Evolutionary conservation across 192 early-diverging fungal species (phyloP), one percentile per base, ranked within the genome.

Genomic region (Umbelopsis sp.): DNA sequence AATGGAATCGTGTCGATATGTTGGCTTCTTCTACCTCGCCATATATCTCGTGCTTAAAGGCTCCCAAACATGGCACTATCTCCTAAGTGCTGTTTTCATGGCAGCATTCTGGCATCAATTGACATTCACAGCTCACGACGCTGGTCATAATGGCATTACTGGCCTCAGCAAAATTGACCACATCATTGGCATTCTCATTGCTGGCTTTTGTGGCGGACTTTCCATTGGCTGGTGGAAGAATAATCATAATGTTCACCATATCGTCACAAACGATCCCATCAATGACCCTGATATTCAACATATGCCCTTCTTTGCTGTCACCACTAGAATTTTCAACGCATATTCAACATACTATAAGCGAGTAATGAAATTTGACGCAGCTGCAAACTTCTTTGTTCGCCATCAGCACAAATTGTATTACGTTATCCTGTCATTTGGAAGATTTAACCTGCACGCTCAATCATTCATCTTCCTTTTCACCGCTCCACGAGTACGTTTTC

Each of bases 221-320:
- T 91, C 89, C 66, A 81, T 97, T 29, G 97, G 94, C 22, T 98
- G 97, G 96, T 98, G 97, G 97, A 98, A 98, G 77, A 89, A 92
- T 69, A 94, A 87, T 79, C 97, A 98, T 82, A 93, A 98, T 80
- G 93, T 97, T 44, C 97, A 98, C 82, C 97, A 98, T 83, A 94
- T 97, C 51, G 86, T 96, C 53, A 96, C 97, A 68, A 98, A 98
- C 84, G 84, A 96, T 77, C 89, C 91, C 11, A 91, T 93, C 77
- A 90, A 98, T 83, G 97, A 98, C 81, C 97, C 97, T 0, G 96
- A 98, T 78, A 96, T 98, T 76, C 97, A 98, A 82, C 97, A 97
- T 76, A 72, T 98, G 81, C 97, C 97, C 44, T 97, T 98, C 84
- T 88, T 97, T 74, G 96, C 97, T 7, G 81, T 98, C 31, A 90